These are phyloP conservation scores for Diaporthe nobilis DNA, from an alignment of 2,329 filamentous ascomycete genomes.

Conservation along the genomic window DNA sequence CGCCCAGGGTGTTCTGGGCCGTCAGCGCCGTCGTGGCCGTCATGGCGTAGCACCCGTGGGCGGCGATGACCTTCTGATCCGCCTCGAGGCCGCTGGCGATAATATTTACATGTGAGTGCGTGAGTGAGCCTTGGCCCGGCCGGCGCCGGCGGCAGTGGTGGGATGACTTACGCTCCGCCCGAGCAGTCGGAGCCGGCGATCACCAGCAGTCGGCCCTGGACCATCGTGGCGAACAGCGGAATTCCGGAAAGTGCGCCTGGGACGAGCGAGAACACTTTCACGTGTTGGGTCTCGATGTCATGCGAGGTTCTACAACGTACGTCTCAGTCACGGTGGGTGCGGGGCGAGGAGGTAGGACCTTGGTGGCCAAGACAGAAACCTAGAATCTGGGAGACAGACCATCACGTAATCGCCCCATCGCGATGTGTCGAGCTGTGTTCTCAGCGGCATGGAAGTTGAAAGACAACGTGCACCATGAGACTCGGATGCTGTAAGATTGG, in stretches of 20 bases:
- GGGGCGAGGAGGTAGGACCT: not conserved
- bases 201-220: slow-evolving; percentile 74
- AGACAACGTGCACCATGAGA: not conserved
- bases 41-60: slow-evolving; percentile 95
- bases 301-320: not conserved
- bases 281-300: not conserved
- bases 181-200: slow-evolving; percentile 93
- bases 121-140: slow-evolving; percentile 16
- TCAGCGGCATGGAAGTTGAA: not conserved
- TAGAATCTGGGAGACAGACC: not conserved
- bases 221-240: slow-evolving; percentile 50
- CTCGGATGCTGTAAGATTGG: not conserved
- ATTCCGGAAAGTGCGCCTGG: no score
- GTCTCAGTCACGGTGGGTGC: not conserved
- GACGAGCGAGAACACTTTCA: not conserved
- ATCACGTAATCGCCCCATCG: slow-evolving; percentile 42
- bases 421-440: not conserved
- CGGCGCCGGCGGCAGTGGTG: slow-evolving; percentile 35
- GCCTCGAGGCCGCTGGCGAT: slow-evolving; percentile 86
- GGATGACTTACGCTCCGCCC: slow-evolving; percentile 80
- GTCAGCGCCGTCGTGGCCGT: slow-evolving; percentile 95
- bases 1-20: slow-evolving; percentile 93
- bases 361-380: slow-evolving; percentile 20
- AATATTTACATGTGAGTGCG: slow-evolving; percentile 28
- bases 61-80: slow-evolving; percentile 93